Evolutionary conservation across 2,329 filamentous ascomycete genomes (phyloP), one percentile per base, ranked within the genome.

Genomic region (Chrysosphaeria jannelii): DNA sequence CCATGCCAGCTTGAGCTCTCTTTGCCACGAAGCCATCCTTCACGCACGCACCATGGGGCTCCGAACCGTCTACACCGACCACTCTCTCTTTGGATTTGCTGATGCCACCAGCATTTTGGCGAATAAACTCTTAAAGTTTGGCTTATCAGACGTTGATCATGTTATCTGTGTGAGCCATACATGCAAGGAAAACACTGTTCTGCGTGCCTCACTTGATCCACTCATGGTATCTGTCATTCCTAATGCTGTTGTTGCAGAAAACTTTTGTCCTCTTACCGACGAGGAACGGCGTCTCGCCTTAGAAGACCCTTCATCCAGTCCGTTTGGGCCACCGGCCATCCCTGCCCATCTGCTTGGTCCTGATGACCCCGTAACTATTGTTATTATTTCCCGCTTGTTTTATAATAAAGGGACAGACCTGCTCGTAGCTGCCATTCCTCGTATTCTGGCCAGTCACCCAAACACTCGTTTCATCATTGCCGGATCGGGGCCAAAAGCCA

Each of bases 371-470:
- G 81, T 97, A 36, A 91, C 78, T 6, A 91, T 97, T 28, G 76
- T 97, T 2, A 81, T 97, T 11, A 89, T 97, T 30, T 91, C 79
- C 6, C 75, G 85, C 11, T 62, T 97, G 2, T 97, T 93, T 45
- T 93, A 93, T 46, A 97, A 97, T 46, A 97, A 97, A 42, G 85
- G 85, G 28, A 93, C 76, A 2, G 88, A 97, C 41, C 60, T 97
- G 0, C 58, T 97, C n/a, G 90, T 90, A 13, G 85, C 81, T 8
- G 76, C 78, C 4, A 89, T 97, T 25, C 85, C 85, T 1, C 67
- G 79, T 22, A 90, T 97, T 25, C 58, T 93, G 14, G 70, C 76
- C 23, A 62, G 66, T 9, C 74, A 97, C 39, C 71, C 76, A 1
- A 88, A 93, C 39, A 85, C 90, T 1, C 72, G 78, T 27, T 97